Conservation (phyloP, 495 filamentous ascomycete species). For the Penicillium arizonense region DNA sequence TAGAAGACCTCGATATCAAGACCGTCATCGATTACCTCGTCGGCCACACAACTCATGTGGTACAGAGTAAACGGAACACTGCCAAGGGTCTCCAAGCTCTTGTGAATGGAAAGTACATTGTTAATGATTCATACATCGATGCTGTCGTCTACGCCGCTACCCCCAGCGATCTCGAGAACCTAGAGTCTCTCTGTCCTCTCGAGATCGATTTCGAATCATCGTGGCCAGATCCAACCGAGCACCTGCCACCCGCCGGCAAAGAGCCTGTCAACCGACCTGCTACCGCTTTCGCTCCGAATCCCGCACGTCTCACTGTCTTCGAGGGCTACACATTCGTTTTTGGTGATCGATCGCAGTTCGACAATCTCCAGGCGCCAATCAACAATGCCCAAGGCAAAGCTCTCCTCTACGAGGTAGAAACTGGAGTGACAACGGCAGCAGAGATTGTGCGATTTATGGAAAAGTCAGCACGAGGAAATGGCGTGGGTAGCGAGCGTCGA, state of each 20-base stretch:
- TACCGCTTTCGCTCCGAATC: slow-evolving; percentile 67
- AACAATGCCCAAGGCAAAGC: slow-evolving; percentile 82
- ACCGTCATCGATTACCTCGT: slow-evolving; percentile 67
- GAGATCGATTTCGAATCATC: slow-evolving; percentile 78
- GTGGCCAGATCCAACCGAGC: slow-evolving; percentile 73
- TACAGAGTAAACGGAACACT: slow-evolving; percentile 86
- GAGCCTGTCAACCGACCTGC: slow-evolving; percentile 65
- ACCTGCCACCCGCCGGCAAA: slow-evolving; percentile 71
- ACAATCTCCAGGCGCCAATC: slow-evolving; percentile 70
- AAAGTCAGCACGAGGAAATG: slow-evolving; percentile 70
- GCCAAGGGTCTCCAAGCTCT: slow-evolving; percentile 85
- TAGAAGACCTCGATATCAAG: slow-evolving; percentile 88
- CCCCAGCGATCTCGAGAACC: slow-evolving; percentile 50
- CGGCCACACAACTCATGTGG: slow-evolving; percentile 77
- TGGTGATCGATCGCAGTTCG: slow-evolving; percentile 73
- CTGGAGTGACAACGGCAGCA: slow-evolving; percentile 66
- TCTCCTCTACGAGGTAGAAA: slow-evolving; percentile 57
- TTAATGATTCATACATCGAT: slow-evolving; percentile 72
- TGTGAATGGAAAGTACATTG: slow-evolving; percentile 78
- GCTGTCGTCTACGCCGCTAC: slow-evolving; percentile 68
- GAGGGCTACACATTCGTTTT: slow-evolving; percentile 89
- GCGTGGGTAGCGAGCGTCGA: slow-evolving; percentile 57
- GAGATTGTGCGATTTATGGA: slow-evolving; percentile 79
- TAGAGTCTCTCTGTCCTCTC: slow-evolving; percentile 58
- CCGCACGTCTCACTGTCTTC: slow-evolving; percentile 67